Conservation (phyloP, 2,329 filamentous ascomycete genomes). For the Cordyceps cateniannulata region DNA sequence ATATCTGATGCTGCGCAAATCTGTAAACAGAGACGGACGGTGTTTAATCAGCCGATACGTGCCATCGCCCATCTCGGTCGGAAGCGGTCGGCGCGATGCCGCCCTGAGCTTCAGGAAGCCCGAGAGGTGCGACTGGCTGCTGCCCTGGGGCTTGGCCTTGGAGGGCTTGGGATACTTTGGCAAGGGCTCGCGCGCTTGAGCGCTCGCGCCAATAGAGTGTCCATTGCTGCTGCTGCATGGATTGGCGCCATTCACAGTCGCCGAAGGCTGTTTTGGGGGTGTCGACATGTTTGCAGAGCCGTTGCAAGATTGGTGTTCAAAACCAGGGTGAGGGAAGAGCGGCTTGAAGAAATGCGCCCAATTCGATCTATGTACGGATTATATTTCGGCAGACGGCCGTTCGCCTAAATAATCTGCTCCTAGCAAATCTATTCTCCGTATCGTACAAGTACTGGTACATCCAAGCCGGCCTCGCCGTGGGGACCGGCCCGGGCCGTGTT, state of each 20-base stretch:
- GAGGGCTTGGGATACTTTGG: conserved; percentile 1
- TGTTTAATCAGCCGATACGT: conserved; percentile 44
- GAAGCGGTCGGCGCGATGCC: conserved; percentile 55
- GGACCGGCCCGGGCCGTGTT: background rate
- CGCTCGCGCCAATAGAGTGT: background rate
- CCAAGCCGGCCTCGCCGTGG: background rate
- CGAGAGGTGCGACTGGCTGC: conserved; percentile 15
- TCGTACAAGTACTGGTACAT: too few species aligned
- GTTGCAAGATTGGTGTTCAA: too few species aligned
- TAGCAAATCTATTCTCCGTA: too few species aligned
- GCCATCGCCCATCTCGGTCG: conserved; percentile 57
- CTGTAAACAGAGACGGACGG: conserved; percentile 27
- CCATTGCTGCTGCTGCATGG: conserved; percentile 1
- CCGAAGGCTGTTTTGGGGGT: background rate
- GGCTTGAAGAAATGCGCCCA: too few species aligned
- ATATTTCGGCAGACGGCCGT: too few species aligned
- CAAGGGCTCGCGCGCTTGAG: background rate
- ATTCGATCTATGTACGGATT: too few species aligned
- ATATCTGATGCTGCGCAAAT: conserved; percentile 5
- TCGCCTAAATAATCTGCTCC: too few species aligned
- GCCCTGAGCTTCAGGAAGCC: conserved; percentile 28
- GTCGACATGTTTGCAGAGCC: background rate
- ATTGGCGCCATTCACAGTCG: background rate
- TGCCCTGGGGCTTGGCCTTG: background rate
- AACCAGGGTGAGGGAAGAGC: too few species aligned